Conservation (phyloP, 805 yeast species). For the Kuraishia hungarica region DNA sequence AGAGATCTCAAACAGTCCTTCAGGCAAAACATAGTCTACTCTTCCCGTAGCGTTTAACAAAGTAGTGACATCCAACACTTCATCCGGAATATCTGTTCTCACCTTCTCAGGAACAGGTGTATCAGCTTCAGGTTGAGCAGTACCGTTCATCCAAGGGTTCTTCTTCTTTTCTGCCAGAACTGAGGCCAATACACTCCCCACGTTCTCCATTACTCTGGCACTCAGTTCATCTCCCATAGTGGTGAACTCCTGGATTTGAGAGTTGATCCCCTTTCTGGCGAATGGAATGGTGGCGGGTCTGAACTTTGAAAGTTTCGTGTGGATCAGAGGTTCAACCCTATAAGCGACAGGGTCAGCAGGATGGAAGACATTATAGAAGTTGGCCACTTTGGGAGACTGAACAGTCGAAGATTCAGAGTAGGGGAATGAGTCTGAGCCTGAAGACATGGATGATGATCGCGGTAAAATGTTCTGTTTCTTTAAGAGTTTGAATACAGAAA, state of each 20-base stretch:
- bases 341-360: slow-evolving; percentile 91
- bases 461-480: slow-evolving; percentile 53
- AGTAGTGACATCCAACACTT: slow-evolving; percentile 27
- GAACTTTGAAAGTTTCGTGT: slow-evolving; percentile 34
- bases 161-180: neutral
- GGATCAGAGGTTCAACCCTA: slow-evolving; percentile 77
- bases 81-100: slow-evolving; percentile 17
- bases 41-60: slow-evolving; percentile 65
- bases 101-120: slow-evolving; percentile 7
- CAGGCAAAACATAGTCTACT: slow-evolving; percentile 72
- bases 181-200: slow-evolving; percentile 4
- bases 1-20: slow-evolving; percentile 73
- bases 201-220: slow-evolving; percentile 13
- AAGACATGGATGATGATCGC: no score
- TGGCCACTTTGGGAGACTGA: slow-evolving; percentile 48
- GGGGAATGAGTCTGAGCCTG: slow-evolving; percentile 5
- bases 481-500: slow-evolving; percentile 76
- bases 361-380: slow-evolving; percentile 77
- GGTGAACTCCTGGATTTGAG: slow-evolving; percentile 27
- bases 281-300: slow-evolving; percentile 54
- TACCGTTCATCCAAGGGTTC: neutral
- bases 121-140: neutral
- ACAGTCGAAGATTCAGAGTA: slow-evolving; percentile 8
- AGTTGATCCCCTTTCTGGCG: slow-evolving; percentile 41
- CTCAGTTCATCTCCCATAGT: slow-evolving; percentile 35